These are phyloP conservation scores for Rhizopogon vesiculosus DNA, from an alignment of 768 basidiomycete species.

Conservation along the genomic window DNA sequence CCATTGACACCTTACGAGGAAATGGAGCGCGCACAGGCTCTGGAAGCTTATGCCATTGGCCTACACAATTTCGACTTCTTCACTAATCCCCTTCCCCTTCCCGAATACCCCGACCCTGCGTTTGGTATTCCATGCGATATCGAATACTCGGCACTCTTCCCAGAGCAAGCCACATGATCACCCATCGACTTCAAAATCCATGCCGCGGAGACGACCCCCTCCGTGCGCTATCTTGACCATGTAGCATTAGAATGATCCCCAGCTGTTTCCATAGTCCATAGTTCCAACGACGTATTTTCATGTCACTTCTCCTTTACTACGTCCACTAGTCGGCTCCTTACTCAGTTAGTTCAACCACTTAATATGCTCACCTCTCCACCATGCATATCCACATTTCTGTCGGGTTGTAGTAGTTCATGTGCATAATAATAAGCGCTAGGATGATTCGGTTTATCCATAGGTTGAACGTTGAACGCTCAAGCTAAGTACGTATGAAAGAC, in stretches of 20 bases:
- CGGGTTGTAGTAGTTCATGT: background rate
- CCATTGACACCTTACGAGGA: constrained; percentile 10
- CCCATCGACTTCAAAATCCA: background rate
- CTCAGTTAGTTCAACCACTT: background rate
- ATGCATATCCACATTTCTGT: background rate
- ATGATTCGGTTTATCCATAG: background rate
- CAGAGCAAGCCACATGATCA: background rate
- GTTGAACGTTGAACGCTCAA: background rate
- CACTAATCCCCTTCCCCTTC: background rate
- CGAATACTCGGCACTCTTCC: constrained; percentile 2
- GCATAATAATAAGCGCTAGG: background rate
- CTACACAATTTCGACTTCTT: constrained; percentile 23
- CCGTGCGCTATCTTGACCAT: background rate
- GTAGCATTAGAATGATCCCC: background rate
- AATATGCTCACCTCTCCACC: background rate
- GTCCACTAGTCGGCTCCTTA: background rate
- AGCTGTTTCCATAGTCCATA: background rate
- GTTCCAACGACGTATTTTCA: background rate
- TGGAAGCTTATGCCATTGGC: constrained; percentile 26
- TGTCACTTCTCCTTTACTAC: background rate
- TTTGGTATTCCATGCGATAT: background rate
- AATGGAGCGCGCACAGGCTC: constrained; percentile 20
- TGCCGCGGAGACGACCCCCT: background rate
- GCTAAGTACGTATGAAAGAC: background rate
- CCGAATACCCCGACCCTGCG: constrained; percentile 2